Evolutionary conservation across 75 land plant genomes (phyloP), one percentile per base, ranked within the genome.

Genomic region (Ceratopteris richardii): DNA sequence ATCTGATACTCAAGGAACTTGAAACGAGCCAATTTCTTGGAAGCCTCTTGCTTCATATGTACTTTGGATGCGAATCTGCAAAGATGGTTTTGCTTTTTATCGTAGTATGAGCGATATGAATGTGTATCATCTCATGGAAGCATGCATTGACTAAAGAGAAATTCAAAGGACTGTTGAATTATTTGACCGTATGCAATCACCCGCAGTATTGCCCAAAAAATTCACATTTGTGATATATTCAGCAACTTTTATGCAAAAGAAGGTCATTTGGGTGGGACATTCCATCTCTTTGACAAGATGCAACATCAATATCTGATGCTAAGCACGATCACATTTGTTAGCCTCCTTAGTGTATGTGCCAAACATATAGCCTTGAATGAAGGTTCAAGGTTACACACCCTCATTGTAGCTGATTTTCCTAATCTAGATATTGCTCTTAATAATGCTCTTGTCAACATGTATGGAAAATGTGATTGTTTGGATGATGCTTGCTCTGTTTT

Each of bases 181-280:
- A 31, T 81, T 81, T 52, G 80, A 68, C 31, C 33, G 42, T 29
- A 81, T 81, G 84, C 70, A 60, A 16, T 71, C 67, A 36, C 52
- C 47, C 27, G 73, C 76, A 54, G 57, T 76, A 12, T 71, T 76
- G 26, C 64, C 73, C 5, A 76, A 76, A 72, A 81, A 81, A 48
- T 72, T 72, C 0, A 58, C 76, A 66, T 43, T 81, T 29, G 36
- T 76, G 30, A 76, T 0, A 59, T 66, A n/a, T 79, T 72, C 23
- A 59, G 59, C 23, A 19, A 51, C 0, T 57, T 60, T 29, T 62
- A 57, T 24, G 64, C 58, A 18, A 27, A 30, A 50, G 37, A 37
- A 24, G 58, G 57, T 26, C 12, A 44, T 23, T 48, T 14, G 21
- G 57, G 27, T 9, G 65, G 61, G 30, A 53, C 79, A 12, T 29